Base-by-base conservation (phyloP, 768 basidiomycete genomes). In the Mycena leptocephala region DNA sequence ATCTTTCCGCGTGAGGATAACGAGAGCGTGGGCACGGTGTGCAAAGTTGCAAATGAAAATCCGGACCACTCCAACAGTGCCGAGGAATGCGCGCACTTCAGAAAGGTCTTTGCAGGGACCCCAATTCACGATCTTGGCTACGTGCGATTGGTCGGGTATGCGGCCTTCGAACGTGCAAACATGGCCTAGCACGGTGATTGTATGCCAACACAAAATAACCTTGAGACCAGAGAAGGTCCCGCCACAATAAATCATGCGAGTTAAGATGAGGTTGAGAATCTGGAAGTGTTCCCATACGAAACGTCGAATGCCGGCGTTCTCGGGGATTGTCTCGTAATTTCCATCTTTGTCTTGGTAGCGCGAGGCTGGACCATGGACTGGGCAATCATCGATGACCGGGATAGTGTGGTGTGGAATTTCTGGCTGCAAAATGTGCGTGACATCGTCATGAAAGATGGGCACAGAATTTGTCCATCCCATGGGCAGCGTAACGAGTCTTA, bases 281-380 rank as follows among this genome's bases (percentile, higher is more conserved):
- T 43, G 48, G 2, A 83, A 75, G 73, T 88, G 86, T 70, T 87
- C 85, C 84, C 84, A 87, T 43, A 43, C 41, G 41, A 43, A 43
- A 43, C 79, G 73, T 0, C 83, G 74, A n/a, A 85, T 83, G 10
- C 79, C 72, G 1, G 78, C 77, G 66, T 85, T 85, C 18, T 76
- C 77, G 13, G 81, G 72, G 18, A 83, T 76, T 0, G 64, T 63
- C 37, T 84, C 80, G 26, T 55, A 55, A 16, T 6, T 28, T 26
- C 53, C 53, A 14, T 28, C 53, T 6, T 9, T 16, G 53, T 28
- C 26, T 28, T 55, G 53, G 13, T 28, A 55, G 28, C 53, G 53
- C 4, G 53, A 55, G 5, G 26, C 26, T 11, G 53, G 53, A 48
- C 71, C 71, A 48, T 51, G 61, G n/a, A 76, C 56, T 9, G 75